phyloP scores from a whole-genome alignment of 768 basidiomycete genomes.

The Leccinellum albellum region DNA sequence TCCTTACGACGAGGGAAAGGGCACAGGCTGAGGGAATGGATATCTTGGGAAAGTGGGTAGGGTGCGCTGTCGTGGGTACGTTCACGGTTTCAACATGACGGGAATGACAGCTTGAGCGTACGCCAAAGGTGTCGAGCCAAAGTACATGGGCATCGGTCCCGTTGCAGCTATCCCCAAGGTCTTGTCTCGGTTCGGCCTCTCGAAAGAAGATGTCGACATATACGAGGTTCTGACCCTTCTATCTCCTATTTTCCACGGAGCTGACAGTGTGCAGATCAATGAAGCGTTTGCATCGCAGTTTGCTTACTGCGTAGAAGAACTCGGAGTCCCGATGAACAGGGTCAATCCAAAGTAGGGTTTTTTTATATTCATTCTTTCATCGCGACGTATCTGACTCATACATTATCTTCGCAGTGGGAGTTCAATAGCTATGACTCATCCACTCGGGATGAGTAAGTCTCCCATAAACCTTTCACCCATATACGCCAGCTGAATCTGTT shows the following conservation, averaged over 20 bases:
- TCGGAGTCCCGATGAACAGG: slow-evolving; percentile 70
- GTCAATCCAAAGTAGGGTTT: slow-evolving; percentile 77
- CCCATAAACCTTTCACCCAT: background rate
- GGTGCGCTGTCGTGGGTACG: slow-evolving; percentile 72
- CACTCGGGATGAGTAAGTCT: slow-evolving; percentile 75
- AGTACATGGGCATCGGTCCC: slow-evolving; percentile 76
- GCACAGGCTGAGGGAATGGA: slow-evolving; percentile 76
- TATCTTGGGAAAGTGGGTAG: slow-evolving; percentile 81
- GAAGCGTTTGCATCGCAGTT: slow-evolving; percentile 94
- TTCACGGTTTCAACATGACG: background rate
- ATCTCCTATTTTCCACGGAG: background rate
- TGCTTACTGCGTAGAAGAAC: slow-evolving; percentile 84
- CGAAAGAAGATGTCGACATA: slow-evolving; percentile 70
- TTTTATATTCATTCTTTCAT: background rate
- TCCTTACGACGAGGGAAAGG: slow-evolving; percentile 74
- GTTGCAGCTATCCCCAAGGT: slow-evolving; percentile 69
- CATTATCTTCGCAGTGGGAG: slow-evolving; percentile 55
- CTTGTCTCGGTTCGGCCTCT: slow-evolving; percentile 55
- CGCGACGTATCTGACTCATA: background rate
- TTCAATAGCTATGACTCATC: slow-evolving; percentile 80
- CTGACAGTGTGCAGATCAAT: slow-evolving; percentile 54
- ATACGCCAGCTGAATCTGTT: slow-evolving; percentile 3
- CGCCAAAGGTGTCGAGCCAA: slow-evolving; percentile 63
- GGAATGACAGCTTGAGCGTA: slow-evolving; percentile 3
- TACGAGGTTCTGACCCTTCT: slow-evolving; percentile 54